Base-by-base conservation (phyloP, 2,329 filamentous ascomycete genomes). In the Colletotrichum magnum region DNA sequence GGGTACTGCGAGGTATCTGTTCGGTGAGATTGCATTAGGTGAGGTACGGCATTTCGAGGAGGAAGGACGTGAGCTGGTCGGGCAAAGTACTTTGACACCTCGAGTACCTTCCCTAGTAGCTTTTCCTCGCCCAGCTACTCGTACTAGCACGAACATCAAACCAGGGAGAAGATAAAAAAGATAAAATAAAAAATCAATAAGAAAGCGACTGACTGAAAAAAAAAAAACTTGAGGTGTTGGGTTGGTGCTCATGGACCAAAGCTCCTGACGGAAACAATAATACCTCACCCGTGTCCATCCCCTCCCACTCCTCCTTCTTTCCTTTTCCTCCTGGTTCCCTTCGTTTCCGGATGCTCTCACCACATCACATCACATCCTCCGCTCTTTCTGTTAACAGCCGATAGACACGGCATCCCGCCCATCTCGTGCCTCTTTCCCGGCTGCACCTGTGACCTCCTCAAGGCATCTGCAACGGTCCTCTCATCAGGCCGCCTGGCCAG, bases 311-410 rank as follows among this genome's bases (percentile, higher is more conserved):
- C 47, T 21, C 47, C 18, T 50, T 43, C 41, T 13, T 43, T 43
- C 13, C 41, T 15, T 15, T 7, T 43, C 41, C 47, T 50, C 16
- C n/a, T 50, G 6, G 12, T 21, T n/a, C 18, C n/a, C 18, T 7
- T 50, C 18, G 45, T n/a, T 21, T 50, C 47, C 18, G 47, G 18
- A 21, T 50, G 18, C 47, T 26, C 21, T 21, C 18, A 21, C 47
- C n/a, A 50, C 2, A 36, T 36, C 58, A 15, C 58, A 24, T 58
- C 58, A 15, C 58, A 24, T 58, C 58, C 48, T 53, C 48, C 48
- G 21, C 7, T 4, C 58, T 26, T 16, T 32, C 48, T 21, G 24
- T 13, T 52, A 32, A 12, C 50, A n/a, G n/a, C 45, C 16, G 15
- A 50, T 7, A 12, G 16, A 57, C 36, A 57, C 53, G 51, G 58